Percentiles rank a stretch among this genome's conserved stretches.
Conservation (phyloP, 352 stramenopile genomes). For the Pythium brachiatum region DNA sequence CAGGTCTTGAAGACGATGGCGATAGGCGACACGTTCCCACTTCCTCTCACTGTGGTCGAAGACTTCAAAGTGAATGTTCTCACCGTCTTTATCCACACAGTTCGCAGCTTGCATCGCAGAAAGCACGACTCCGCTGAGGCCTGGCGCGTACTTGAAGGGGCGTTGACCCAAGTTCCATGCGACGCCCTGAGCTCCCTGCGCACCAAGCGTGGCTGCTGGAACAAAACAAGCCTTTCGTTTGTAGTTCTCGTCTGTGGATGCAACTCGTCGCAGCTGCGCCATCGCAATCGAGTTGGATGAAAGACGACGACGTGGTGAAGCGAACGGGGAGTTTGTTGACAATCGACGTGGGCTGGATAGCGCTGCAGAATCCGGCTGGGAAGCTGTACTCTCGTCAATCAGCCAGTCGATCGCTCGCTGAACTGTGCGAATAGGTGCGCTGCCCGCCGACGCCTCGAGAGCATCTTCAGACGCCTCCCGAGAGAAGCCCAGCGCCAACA, state of each 20-base stretch:
- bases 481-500: constrained; percentile 52
- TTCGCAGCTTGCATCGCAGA: constrained; percentile 35
- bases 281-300: constrained; percentile 9
- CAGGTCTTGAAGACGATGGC: constrained; percentile 62
- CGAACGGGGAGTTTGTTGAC: constrained; percentile 13
- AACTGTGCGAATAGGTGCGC: constrained; percentile 13
- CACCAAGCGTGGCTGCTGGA: constrained; percentile 39
- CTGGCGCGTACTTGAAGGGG: constrained; percentile 48
- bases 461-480: constrained; percentile 37
- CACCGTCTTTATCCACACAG: constrained; percentile 22
- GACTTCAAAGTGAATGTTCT: constrained; percentile 47
- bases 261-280: background rate
- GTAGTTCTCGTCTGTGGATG: background rate
- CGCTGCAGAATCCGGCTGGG: background rate
- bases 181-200: constrained; percentile 55
- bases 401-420: constrained; percentile 42
- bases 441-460: constrained; percentile 31
- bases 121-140: constrained; percentile 19
- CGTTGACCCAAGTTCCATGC: constrained; percentile 73
- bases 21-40: constrained; percentile 60
- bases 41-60: constrained; percentile 47
- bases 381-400: constrained; percentile 19
- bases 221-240: constrained; percentile 9
- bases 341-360: constrained; percentile 20
- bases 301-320: constrained; percentile 17